These are phyloP conservation scores for Eucommia ulmoides DNA, from an alignment of 257 asterid species.

Conservation along the genomic window DNA sequence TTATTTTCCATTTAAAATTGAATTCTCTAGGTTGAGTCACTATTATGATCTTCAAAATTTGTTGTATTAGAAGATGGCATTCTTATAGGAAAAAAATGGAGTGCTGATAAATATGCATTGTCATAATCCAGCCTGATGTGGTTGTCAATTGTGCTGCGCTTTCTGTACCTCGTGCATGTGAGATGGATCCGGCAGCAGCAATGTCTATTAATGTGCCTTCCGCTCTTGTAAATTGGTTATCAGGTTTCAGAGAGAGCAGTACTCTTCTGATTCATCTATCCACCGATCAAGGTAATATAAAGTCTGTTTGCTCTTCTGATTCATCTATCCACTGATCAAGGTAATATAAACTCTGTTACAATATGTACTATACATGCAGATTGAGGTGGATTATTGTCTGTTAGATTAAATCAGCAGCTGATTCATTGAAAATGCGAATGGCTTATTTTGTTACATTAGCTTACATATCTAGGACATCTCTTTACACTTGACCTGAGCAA, in stretches of 20 bases:
- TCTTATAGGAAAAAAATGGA: not conserved
- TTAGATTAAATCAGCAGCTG: too few species aligned
- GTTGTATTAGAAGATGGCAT: not conserved
- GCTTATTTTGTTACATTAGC: too few species aligned
- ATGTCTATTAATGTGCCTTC: conserved; percentile 79
- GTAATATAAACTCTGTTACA: conserved; percentile 16
- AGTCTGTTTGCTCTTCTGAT: conserved; percentile 30
- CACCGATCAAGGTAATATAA: conserved; percentile 76
- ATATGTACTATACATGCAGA: not conserved
- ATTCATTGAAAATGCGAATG: too few species aligned
- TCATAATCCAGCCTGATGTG: conserved; percentile 68
- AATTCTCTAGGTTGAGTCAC: not conserved
- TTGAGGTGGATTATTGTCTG: not conserved
- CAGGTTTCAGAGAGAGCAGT: conserved; percentile 31
- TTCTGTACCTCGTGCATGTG: conserved; percentile 83
- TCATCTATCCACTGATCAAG: conserved; percentile 96
- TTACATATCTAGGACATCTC: too few species aligned
- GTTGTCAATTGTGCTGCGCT: conserved; percentile 93
- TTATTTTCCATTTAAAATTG: not conserved
- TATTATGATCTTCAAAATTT: not conserved
- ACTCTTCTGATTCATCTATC: conserved; percentile 76
- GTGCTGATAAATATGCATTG: conserved; percentile 6
- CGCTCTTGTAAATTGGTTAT: conserved; percentile 69
- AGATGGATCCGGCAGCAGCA: conserved; percentile 73
- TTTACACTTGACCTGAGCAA: too few species aligned